Conservation (phyloP, 1,284 basidiomycete genomes). For the Heterobasidion annosum region DNA sequence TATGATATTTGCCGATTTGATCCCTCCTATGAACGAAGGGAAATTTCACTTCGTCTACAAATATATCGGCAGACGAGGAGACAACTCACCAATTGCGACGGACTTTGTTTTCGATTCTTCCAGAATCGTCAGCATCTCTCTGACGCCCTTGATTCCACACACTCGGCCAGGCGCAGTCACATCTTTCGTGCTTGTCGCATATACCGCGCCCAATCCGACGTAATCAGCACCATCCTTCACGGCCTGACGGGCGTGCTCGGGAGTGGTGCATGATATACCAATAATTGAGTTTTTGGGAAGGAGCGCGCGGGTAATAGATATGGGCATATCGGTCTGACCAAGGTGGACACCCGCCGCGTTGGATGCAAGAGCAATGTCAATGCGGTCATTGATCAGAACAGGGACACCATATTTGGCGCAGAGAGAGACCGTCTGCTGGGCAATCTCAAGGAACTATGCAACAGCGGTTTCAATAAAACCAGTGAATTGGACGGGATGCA, state of each 20-base stretch:
- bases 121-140: slow-evolving; percentile 53
- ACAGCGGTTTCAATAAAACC: slow-evolving; percentile 1
- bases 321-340: slow-evolving; percentile 86
- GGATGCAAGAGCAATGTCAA: slow-evolving; percentile 80
- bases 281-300: slow-evolving; percentile 70
- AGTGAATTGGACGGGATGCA: slow-evolving; percentile 5
- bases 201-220: slow-evolving; percentile 80
- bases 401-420: slow-evolving; percentile 80
- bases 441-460: slow-evolving; percentile 72
- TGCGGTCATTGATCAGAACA: slow-evolving; percentile 86
- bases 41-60: background rate
- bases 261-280: slow-evolving; percentile 74
- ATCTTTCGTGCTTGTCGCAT: slow-evolving; percentile 68
- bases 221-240: slow-evolving; percentile 68
- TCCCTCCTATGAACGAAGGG: slow-evolving; percentile 52
- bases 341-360: slow-evolving; percentile 80
- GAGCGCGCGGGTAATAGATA: slow-evolving; percentile 58
- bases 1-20: slow-evolving; percentile 69
- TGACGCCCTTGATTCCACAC: slow-evolving; percentile 59
- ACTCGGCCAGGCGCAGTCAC: slow-evolving; percentile 38
- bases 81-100: slow-evolving; percentile 71
- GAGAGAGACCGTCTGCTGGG: slow-evolving; percentile 60
- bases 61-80: background rate
- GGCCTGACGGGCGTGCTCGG: slow-evolving; percentile 53
- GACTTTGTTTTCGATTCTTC: slow-evolving; percentile 57